Percentiles rank a stretch among this genome's conserved stretches.
Conservation (phyloP, 495 filamentous ascomycete genomes). For the Lepidopterella palustris region DNA sequence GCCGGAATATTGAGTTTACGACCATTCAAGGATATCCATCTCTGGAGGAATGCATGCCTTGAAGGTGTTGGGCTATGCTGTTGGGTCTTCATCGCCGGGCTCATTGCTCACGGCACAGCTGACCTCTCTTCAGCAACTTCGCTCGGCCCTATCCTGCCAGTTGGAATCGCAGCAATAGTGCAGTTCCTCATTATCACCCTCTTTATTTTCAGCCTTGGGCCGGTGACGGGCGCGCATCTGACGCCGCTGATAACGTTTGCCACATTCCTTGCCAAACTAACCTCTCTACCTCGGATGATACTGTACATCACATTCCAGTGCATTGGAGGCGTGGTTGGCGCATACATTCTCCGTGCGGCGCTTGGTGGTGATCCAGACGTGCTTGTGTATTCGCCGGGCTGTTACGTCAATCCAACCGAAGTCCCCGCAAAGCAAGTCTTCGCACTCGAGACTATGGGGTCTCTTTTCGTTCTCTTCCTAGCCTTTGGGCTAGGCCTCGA, state of each 20-base stretch:
- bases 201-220: constrained; percentile 1
- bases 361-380: neutral
- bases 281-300: neutral
- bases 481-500: neutral
- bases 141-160: neutral
- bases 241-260: constrained; percentile 1
- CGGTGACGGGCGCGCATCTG: constrained; percentile 4
- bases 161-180: neutral
- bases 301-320: constrained; percentile 2
- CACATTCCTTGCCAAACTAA: neutral
- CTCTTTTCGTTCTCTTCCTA: neutral
- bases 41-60: neutral
- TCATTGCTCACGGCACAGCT: neutral
- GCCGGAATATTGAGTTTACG: neutral
- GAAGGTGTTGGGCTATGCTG: neutral
- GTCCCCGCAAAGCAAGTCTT: neutral
- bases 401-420: neutral
- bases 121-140: neutral
- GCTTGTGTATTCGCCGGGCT: neutral
- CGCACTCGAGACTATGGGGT: neutral
- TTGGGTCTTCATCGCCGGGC: neutral
- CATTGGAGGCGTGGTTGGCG: neutral
- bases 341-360: neutral
- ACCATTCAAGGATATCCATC: neutral
- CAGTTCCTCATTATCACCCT: neutral